Evolutionary conservation across 345 rosid genomes (phyloP), one percentile per base, ranked within the genome.

Genomic region (Noccaea bulbosa): DNA sequence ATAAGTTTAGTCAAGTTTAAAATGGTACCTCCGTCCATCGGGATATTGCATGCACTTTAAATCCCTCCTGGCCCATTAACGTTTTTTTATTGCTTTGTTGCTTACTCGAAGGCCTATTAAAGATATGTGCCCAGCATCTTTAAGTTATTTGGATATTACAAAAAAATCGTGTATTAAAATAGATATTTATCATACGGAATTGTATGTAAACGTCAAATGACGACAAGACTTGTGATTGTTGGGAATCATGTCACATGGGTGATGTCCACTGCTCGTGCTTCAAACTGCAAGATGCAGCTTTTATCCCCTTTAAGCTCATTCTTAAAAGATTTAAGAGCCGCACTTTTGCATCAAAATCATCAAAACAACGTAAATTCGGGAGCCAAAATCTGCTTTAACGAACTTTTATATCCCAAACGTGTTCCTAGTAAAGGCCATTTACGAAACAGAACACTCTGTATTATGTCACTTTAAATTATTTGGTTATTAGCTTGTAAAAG

Each of bases 161-260:
- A 8, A 55, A 15, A 6, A 0, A 4, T 27, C 6, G 8, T 41
- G 4, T 47, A 9, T 7, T n/a, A 41, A 65, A 9, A 33, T 17
- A 58, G 8, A 50, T 35, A 34, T 14, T 45, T 68, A 41, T 57
- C 37, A 57, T 20, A 65, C 10, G 67, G 62, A 45, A 69, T 37
- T 35, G 56, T 52, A 69, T 45, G 69, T 45, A 60, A 50, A 67
- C 38, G 74, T 62, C 65, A 54, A 46, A 12, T 47, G 75, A 70
- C 54, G 75, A 70, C 54, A 69, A 76, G 75, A 70, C 79, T 76
- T 63, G 55, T 62, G 71, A 70, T 57, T 48, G 67, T 56, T 61
- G 59, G 71, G 75, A 70, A 63, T 76, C 71, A 76, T 63, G 67
- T 63, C 79, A 76, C 79, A 76, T 76, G 75, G 71, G 56, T 76